A percentile compares a stretch with the other conserved stretches of the same genome.
These are phyloP conservation scores for Hypoxylon rickii DNA, from an alignment of 495 filamentous ascomycete species.

Conservation along the genomic window DNA sequence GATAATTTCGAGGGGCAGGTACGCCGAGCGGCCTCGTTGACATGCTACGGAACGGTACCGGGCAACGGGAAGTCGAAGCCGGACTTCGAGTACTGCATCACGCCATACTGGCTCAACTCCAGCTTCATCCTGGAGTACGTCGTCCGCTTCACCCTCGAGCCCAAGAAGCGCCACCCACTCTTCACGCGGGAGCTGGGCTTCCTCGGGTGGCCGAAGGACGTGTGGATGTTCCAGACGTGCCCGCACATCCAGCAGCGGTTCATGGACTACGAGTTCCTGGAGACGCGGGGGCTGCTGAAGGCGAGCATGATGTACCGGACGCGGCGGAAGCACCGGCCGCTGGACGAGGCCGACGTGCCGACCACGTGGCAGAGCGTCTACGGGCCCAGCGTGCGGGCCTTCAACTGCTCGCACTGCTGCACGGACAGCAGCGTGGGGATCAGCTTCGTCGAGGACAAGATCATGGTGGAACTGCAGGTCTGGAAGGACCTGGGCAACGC, in stretches of 20 bases:
- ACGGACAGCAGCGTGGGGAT: constrained; percentile 31
- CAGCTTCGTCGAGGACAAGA: constrained; percentile 17
- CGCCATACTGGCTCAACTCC: constrained; percentile 11
- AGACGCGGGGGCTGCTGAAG: constrained; percentile 23
- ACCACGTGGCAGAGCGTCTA: constrained; percentile 28
- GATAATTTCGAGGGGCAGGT: background rate
- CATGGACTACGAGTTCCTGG: constrained; percentile 17
- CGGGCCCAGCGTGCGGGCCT: constrained; percentile 1
- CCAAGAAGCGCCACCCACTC: constrained; percentile 24
- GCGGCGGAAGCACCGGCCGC: background rate
- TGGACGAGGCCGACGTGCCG: background rate
- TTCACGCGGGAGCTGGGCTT: constrained; percentile 1
- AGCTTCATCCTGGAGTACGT: constrained; percentile 27
- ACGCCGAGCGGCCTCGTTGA: background rate
- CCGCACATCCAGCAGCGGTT: constrained; percentile 31
- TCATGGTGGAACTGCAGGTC: constrained; percentile 25
- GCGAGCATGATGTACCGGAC: constrained; percentile 17
- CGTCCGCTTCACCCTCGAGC: constrained; percentile 25
- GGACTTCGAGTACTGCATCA: constrained; percentile 14
- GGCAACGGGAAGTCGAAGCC: constrained; percentile 12
- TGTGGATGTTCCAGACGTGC: constrained; percentile 31
- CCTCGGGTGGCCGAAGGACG: background rate
- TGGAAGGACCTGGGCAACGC: constrained; percentile 37
- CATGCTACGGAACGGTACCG: constrained; percentile 15
- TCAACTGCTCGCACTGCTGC: constrained; percentile 29